Evolutionary conservation across 2,329 filamentous ascomycete species (phyloP).

Genomic region (Pyrenophora seminiperda): DNA sequence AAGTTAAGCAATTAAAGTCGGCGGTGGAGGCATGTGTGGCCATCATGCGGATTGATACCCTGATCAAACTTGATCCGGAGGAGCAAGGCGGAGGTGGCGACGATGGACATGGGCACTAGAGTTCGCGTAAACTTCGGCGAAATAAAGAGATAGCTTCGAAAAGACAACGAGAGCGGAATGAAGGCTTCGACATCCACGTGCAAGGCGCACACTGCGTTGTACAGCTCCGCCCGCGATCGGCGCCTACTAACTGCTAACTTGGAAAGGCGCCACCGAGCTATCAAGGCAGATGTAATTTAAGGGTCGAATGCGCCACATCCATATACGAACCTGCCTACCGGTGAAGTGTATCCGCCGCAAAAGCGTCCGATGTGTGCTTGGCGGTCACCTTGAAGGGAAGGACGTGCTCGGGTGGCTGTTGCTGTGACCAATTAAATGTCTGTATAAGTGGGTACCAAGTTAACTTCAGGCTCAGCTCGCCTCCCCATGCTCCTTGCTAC

Average conservation of each 20-base stretch:
- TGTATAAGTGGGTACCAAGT: slow-evolving; percentile 2
- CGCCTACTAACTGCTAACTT: not conserved
- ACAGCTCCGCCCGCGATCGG: not conserved
- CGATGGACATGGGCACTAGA: slow-evolving; percentile 82
- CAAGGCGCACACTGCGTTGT: slow-evolving; percentile 5
- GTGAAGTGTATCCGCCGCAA: slow-evolving; percentile 4
- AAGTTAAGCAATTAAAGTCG: slow-evolving; percentile 96
- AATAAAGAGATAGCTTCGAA: slow-evolving; percentile 12
- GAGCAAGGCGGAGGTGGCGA: slow-evolving; percentile 71
- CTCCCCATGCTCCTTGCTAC: slow-evolving; percentile 6
- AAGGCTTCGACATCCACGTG: slow-evolving; percentile 15
- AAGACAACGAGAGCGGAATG: slow-evolving; percentile 20
- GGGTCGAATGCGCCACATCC: not conserved
- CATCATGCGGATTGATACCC: slow-evolving; percentile 98
- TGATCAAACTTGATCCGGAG: slow-evolving; percentile 97
- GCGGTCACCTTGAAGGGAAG: slow-evolving; percentile 6
- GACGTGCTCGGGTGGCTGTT: not conserved
- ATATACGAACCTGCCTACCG: not conserved
- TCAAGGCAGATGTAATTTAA: not conserved
- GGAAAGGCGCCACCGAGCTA: not conserved
- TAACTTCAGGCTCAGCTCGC: slow-evolving; percentile 11
- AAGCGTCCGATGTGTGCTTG: slow-evolving; percentile 6
- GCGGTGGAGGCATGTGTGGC: slow-evolving; percentile 98
- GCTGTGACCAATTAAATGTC: slow-evolving; percentile 5
- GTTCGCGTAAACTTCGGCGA: not conserved